Percentiles rank a stretch among this genome's conserved stretches.
phyloP scores from a whole-genome alignment of 257 asterid genomes.

The Ilex asprella region DNA sequence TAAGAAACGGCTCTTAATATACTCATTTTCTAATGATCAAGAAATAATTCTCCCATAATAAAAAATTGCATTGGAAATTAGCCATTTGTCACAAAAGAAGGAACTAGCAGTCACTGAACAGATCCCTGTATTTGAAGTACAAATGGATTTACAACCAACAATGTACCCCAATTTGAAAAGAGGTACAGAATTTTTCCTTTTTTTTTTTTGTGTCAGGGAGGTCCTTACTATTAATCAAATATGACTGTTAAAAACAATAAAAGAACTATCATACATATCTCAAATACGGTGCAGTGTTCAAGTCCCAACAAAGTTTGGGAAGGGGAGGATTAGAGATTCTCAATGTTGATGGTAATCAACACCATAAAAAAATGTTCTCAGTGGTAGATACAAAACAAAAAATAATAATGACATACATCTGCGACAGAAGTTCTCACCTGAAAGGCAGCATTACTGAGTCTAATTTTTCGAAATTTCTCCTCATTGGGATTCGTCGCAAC shows the following conservation, averaged over 20 bases:
- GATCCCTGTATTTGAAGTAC: no score
- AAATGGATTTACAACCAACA: neutral
- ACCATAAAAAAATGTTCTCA: neutral
- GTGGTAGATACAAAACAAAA: neutral
- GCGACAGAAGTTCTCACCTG: slow-evolving; percentile 42
- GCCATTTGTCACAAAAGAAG: neutral
- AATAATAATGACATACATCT: neutral
- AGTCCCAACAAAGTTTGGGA: neutral
- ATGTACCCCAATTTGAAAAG: neutral
- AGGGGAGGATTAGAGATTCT: neutral
- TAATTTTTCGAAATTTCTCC: slow-evolving; percentile 90
- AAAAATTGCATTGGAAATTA: no score
- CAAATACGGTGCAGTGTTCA: no score
- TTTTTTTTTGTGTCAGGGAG: neutral
- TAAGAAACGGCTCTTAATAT: no score
- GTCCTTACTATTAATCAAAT: no score
- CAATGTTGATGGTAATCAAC: neutral
- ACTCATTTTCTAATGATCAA: no score
- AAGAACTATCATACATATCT: neutral
- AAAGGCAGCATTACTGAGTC: slow-evolving; percentile 73
- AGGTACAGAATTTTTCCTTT: neutral
- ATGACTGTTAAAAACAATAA: neutral
- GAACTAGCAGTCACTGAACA: neutral
- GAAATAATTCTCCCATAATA: no score
- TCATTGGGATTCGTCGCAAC: slow-evolving; percentile 85